Evolutionary conservation across 2,329 filamentous ascomycete genomes (phyloP), one percentile per base, ranked within the genome.

Genomic region (Annulohypoxylon truncatum): DNA sequence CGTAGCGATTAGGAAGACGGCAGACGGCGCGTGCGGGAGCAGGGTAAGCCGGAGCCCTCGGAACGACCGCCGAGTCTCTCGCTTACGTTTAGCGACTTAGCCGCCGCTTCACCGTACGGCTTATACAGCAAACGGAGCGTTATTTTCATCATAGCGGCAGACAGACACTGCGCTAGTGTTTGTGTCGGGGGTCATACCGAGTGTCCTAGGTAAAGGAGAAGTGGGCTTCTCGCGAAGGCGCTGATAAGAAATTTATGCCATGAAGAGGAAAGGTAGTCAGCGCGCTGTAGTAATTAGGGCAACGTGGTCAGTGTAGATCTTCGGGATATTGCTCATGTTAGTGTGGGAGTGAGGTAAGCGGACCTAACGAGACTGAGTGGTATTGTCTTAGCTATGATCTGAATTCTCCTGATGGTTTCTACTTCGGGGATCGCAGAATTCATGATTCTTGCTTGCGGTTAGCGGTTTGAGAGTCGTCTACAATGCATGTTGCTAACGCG

Each of bases 121-220:
- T 1, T 70, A 4, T 44, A 59, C 22, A 59, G 64, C 22, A 55
- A 72, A 24, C 71, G 69, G 71, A 42, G 51, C 20, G 53, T 67
- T n/a, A 29, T 73, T n/a, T 20, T 71, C 4, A 40, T 70, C 1
- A 65, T 64, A 2, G 46, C 26, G 0, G 50, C 40, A 1, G 58
- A 50, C 5, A 61, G n/a, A n/a, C n/a, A n/a, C 24, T 13, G 13
- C 33, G n/a, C 33, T 59, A 4, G 7, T 26, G 3, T 44, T 44
- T 10, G 28, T 40, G 8, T 57, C 64, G 3, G 66, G 56, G 12
- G 40, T 42, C 10, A 52, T 74, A 28, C 67, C n/a, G 70, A 72
- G 40, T 73, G 69, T n/a, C n/a, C n/a, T n/a, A n/a, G 72, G n/a
- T 24, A 1, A 42, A 40, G 29, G 69, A 73, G 61, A 73, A 73